Evolutionary conservation across 352 stramenopile species (phyloP).

Genomic region (Globisporangium apiculatum): DNA sequence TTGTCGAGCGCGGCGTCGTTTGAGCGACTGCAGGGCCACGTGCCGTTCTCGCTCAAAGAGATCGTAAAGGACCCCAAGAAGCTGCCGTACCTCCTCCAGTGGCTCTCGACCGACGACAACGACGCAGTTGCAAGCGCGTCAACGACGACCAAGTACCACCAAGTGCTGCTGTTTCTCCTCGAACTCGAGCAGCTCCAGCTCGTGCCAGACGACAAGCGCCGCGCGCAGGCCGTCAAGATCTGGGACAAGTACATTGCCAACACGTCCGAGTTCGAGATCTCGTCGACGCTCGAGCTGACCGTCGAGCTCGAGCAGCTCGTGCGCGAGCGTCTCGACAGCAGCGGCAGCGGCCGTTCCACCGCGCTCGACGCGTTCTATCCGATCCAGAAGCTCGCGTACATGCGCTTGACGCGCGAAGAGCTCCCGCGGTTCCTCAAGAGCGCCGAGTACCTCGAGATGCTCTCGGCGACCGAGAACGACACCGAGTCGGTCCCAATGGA

Average conservation of each 20-base stretch:
- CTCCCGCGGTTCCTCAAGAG: constrained; percentile 83
- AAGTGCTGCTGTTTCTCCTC: constrained; percentile 80
- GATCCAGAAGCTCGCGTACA: constrained; percentile 83
- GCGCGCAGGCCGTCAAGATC: constrained; percentile 75
- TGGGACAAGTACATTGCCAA: constrained; percentile 85
- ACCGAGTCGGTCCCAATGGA: constrained; percentile 76
- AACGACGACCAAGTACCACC: constrained; percentile 58
- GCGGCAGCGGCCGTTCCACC: constrained; percentile 13
- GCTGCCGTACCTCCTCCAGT: constrained; percentile 71
- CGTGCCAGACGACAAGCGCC: constrained; percentile 50
- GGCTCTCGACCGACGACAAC: constrained; percentile 58
- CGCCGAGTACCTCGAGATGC: constrained; percentile 78
- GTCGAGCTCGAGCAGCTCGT: constrained; percentile 70
- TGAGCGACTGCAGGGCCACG: constrained; percentile 67
- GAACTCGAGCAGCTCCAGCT: constrained; percentile 79
- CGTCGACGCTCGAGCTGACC: constrained; percentile 72
- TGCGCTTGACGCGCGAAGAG: constrained; percentile 71
- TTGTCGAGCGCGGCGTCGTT: constrained; percentile 30
- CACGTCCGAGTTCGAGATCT: constrained; percentile 78
- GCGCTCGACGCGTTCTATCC: constrained; percentile 75
- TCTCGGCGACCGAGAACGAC: constrained; percentile 75
- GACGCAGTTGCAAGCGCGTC: constrained; percentile 20
- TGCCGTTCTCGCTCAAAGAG: constrained; percentile 77
- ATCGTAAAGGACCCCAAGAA: constrained; percentile 86
- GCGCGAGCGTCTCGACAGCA: constrained; percentile 48